Base-by-base conservation (phyloP, 202 grass and related monocot genomes). In the Digitaria exilis region DNA sequence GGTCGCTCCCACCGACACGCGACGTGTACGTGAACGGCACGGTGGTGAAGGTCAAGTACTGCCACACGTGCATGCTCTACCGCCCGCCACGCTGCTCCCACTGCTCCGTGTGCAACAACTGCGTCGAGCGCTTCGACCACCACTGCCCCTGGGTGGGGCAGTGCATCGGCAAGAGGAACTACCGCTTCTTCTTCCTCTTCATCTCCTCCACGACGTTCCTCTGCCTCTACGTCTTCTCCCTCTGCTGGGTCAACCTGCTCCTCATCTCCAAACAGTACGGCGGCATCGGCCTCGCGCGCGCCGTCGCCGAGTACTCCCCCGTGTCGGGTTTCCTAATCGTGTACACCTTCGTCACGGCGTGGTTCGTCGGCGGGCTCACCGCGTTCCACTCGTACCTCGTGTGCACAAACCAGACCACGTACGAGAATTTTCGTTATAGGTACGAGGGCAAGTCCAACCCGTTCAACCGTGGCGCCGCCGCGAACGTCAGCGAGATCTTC, bases 81-180 rank as follows among this genome's bases (percentile, higher is more conserved):
- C 85, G 96, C 1, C 96, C 96, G 2, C 92, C 93, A n/a, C 89
- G 96, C 37, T 98, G 96, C 81, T 94, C 91, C 7, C 96, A 98
- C 83, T 98, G 96, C 85, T 95, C 93, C 34, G 94, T 98, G 14
- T 98, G 96, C 85, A 98, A 98, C 84, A 98, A 98, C 79, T 98
- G 96, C 71, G 91, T 98, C 10, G 93, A 98, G 59, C 90, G 93
- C 5, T 98, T 98, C 60, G 96, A 98, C 74, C 96, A 98, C 86
- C 96, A 98, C 52, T 98, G 96, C 78, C 96, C 96, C 14, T 98
- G 93, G 96, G 96, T 98, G 6, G 96, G 96, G 2, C 96, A 98
- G 77, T 98, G 96, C 87, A 98, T 98, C 82, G 96, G 96, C 60
- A 89, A 88, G 84, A 85, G 94, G 74, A 98, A 98, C 24, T 98